Conservation (phyloP, 345 rosid genomes). For the Triadica sebifera region DNA sequence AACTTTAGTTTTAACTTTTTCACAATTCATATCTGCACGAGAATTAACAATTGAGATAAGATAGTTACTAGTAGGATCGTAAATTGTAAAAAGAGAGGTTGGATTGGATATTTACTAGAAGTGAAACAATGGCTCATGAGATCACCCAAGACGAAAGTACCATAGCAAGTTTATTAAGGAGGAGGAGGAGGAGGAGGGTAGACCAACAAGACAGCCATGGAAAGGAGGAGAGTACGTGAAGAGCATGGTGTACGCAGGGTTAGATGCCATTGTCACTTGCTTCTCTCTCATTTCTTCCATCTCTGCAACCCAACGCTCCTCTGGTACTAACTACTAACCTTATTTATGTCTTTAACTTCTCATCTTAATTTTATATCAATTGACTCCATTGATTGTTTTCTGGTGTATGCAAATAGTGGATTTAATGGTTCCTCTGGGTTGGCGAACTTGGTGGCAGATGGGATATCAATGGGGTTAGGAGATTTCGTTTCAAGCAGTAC, state of each 20-base stretch:
- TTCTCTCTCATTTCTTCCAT: conserved; percentile 49
- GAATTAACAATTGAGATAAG: too few species aligned
- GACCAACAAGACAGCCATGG: conserved; percentile 33
- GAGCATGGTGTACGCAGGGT: conserved; percentile 42
- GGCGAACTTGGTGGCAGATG: conserved; percentile 43
- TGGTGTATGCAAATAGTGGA: conserved; percentile 13
- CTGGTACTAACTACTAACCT: conserved; percentile 22
- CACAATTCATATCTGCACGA: too few species aligned
- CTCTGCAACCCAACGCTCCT: conserved; percentile 36
- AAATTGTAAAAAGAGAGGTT: background rate
- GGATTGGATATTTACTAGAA: background rate
- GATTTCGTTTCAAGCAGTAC: conserved; percentile 36
- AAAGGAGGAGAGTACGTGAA: conserved; percentile 35
- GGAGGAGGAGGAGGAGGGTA: conserved; percentile 1
- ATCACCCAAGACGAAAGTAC: background rate
- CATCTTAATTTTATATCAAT: too few species aligned
- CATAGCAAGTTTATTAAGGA: conserved; percentile 2
- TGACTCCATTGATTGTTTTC: background rate
- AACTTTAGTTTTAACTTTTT: too few species aligned
- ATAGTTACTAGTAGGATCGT: background rate
- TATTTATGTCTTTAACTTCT: too few species aligned
- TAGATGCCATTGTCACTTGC: conserved; percentile 40
- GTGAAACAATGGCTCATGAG: conserved; percentile 17
- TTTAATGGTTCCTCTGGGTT: conserved; percentile 33
- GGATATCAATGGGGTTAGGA: conserved; percentile 43